Evolutionary conservation across 2,329 filamentous ascomycete species (phyloP).

Genomic region (Fusarium palustre): DNA sequence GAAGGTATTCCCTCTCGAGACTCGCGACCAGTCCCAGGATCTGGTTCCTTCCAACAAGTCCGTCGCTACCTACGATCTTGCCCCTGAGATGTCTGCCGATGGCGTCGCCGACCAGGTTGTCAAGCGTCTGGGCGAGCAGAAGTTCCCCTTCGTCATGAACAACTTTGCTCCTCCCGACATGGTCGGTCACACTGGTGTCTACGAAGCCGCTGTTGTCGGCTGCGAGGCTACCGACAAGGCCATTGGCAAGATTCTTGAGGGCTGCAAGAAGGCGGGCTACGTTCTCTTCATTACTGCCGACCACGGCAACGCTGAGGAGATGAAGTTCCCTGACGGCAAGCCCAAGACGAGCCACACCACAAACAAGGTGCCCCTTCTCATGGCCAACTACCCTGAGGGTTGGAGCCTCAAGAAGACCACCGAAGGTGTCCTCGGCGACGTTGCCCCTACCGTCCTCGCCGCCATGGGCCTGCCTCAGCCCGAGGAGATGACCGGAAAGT

Average conservation of each 20-base stretch:
- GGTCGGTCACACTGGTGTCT: constrained; percentile 98
- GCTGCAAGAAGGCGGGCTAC: constrained; percentile 93
- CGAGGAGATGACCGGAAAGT: constrained; percentile 90
- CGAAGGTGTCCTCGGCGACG: constrained; percentile 93
- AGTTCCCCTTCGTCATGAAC: constrained; percentile 99
- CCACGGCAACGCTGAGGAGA: constrained; percentile 98
- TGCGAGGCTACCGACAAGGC: constrained; percentile 90
- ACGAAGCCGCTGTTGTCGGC: constrained; percentile 90
- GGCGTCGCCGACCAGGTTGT: constrained; percentile 89
- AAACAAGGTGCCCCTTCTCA: constrained; percentile 97
- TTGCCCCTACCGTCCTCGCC: constrained; percentile 91
- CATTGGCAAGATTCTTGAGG: constrained; percentile 91
- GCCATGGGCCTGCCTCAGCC: constrained; percentile 93
- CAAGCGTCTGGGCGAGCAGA: constrained; percentile 85
- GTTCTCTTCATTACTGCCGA: constrained; percentile 95
- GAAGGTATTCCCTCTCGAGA: constrained; percentile 93
- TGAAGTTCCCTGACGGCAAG: constrained; percentile 95
- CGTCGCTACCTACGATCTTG: constrained; percentile 93
- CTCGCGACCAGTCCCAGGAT: constrained; percentile 83
- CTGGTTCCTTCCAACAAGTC: constrained; percentile 87
- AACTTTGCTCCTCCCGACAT: constrained; percentile 99
- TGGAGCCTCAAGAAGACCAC: constrained; percentile 83
- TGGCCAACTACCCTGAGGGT: constrained; percentile 94
- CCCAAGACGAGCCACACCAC: constrained; percentile 98
- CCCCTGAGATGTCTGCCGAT: constrained; percentile 95